Base-by-base conservation (phyloP, 345 rosid genomes). In the Rhodamnia argentea region DNA sequence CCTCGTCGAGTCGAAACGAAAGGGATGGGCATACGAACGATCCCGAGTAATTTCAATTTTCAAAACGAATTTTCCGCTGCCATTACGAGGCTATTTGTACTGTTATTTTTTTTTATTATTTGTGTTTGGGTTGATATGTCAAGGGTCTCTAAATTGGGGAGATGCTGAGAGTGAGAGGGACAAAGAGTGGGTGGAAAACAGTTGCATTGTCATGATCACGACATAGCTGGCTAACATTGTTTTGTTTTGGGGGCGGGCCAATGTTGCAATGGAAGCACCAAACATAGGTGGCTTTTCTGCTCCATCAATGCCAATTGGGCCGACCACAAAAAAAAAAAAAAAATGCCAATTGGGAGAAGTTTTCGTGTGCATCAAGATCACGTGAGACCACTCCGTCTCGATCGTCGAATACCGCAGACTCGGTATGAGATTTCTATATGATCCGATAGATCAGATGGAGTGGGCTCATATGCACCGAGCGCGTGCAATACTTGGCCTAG, bases 381-480 rank as follows among this genome's bases (percentile, higher is more conserved):
- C 22, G 76, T 20, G 13, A 29, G 10, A 16, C 76, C 76, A 4
- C 44, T 64, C 24, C 24, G 32, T 32, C 23, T 64, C 47, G 24
- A 10, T 0, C 60, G 13, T 70, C 11, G 6, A 7, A 18, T 70
- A 8, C 4, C 2, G 0, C 0, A 13, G 13, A 12, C 24, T 16
- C 13, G 13, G 20, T 1, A 2, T 9, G 47, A 37, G 78, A 64
- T 64, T 64, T 64, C 32, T 44, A 18, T 18, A 18, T 70, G 5
- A 70, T 70, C 24, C 6, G 13, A 37, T 18, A 18, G 6, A 8
- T 37, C 47, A 10, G 11, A 70, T 37, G 6, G 6, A 32, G 47
- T 0, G 26, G 24, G 4, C 26, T 70, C 47, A 37, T 11, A 9
- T 37, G 1, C 3, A 62, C 10, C 37, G 11, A 5, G 40, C 18